These are phyloP conservation scores for Salvia miltiorrhiza DNA, from an alignment of 257 asterid species.

Conservation along the genomic window DNA sequence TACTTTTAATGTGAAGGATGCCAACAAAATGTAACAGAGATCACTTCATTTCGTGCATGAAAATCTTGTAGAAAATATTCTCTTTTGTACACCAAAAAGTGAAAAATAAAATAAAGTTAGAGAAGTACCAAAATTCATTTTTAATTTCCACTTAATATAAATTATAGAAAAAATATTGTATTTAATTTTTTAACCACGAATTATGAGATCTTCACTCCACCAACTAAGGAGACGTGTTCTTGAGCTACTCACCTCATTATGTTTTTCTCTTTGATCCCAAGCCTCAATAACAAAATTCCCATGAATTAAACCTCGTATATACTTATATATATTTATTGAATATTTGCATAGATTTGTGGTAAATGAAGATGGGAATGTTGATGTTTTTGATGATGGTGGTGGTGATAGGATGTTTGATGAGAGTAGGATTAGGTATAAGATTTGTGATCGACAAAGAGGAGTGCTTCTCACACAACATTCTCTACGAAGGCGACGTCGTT, in stretches of 20 bases:
- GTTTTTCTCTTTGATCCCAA: neutral
- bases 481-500: conserved; percentile 62
- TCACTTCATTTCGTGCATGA: too few species aligned
- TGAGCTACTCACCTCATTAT: neutral
- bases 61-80: neutral
- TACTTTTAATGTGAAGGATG: too few species aligned
- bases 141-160: neutral
- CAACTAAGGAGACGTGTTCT: neutral
- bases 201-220: neutral
- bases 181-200: neutral
- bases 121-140: neutral
- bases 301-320: neutral
- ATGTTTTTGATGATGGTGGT: neutral
- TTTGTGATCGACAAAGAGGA: conserved; percentile 75
- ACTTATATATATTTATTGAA: too few species aligned
- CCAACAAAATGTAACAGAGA: neutral
- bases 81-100: too few species aligned
- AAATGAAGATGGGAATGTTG: conserved; percentile 18
- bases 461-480: conserved; percentile 63
- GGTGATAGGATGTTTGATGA: neutral
- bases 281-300: conserved; percentile 1
- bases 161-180: neutral
- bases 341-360: neutral
- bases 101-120: too few species aligned
- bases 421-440: conserved; percentile 56